These are phyloP conservation scores for Calonectria pseudoreteaudii DNA, from an alignment of 2,329 filamentous ascomycete species.

Conservation along the genomic window DNA sequence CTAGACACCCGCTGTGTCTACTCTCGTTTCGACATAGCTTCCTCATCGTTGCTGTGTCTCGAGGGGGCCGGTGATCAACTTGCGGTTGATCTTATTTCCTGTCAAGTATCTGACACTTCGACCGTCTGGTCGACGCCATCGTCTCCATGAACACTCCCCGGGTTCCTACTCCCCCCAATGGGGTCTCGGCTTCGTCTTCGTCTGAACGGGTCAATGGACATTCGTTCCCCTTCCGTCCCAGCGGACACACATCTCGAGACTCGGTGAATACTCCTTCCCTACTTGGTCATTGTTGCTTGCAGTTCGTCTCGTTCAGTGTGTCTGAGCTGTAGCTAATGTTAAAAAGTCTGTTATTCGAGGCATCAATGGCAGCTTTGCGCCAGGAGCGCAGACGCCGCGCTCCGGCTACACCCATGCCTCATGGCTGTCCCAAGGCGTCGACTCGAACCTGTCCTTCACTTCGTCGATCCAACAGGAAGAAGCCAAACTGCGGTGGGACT, in stretches of 20 bases:
- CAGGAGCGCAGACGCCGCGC: slow-evolving; percentile 46
- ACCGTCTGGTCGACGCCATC: not conserved
- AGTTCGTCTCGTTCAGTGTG: not conserved
- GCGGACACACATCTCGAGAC: slow-evolving; percentile 40
- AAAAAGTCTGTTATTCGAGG: slow-evolving; percentile 48
- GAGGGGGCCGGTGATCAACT: slow-evolving; percentile 11
- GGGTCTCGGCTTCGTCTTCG: slow-evolving; percentile 23
- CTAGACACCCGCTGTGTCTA: not conserved
- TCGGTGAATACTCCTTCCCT: slow-evolving; percentile 39
- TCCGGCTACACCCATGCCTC: slow-evolving; percentile 47
- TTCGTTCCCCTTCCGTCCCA: slow-evolving; percentile 30
- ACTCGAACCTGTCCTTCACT: slow-evolving; percentile 50
- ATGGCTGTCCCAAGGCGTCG: slow-evolving; percentile 47
- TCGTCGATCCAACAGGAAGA: slow-evolving; percentile 53
- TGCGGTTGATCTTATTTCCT: not conserved
- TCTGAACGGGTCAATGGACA: slow-evolving; percentile 23
- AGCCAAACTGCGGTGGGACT: slow-evolving; percentile 54
- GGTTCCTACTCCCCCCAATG: slow-evolving; percentile 16
- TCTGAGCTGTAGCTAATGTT: slow-evolving; percentile 9
- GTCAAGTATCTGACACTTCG: slow-evolving; percentile 2
- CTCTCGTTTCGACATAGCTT: slow-evolving; percentile 13
- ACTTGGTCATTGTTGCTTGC: not conserved
- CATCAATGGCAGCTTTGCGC: slow-evolving; percentile 47
- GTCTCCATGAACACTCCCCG: slow-evolving; percentile 26
- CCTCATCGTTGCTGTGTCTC: slow-evolving; percentile 9